Conservation (phyloP, 441 rosid species). For the Gossypium aridum region DNA sequence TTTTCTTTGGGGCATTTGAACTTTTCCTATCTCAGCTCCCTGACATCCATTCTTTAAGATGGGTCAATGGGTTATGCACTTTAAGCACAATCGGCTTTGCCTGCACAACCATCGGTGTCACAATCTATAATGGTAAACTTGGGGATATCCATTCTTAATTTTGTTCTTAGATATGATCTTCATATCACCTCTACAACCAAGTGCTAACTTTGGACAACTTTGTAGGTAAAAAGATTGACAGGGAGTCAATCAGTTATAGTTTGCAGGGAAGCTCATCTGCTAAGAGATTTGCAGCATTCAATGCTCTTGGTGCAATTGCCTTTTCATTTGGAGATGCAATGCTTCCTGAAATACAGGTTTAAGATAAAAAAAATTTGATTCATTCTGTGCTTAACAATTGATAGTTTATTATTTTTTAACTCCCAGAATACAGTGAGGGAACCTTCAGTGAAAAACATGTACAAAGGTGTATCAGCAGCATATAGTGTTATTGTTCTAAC, state of each 20-base stretch:
- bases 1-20: slow-evolving; percentile 41
- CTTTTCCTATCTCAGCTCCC: slow-evolving; percentile 49
- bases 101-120: slow-evolving; percentile 40
- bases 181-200: not conserved
- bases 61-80: slow-evolving; percentile 43
- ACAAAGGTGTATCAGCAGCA: slow-evolving; percentile 47
- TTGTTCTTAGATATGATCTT: not conserved
- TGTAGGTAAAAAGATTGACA: slow-evolving; percentile 33
- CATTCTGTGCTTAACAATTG: not conserved
- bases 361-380: not conserved
- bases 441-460: slow-evolving; percentile 40
- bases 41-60: slow-evolving; percentile 44
- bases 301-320: slow-evolving; percentile 47
- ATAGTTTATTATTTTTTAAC: too few species aligned
- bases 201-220: not conserved
- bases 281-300: slow-evolving; percentile 41
- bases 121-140: slow-evolving; percentile 33
- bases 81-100: slow-evolving; percentile 46
- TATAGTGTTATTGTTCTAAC: slow-evolving; percentile 29
- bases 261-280: slow-evolving; percentile 37
- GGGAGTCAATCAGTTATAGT: slow-evolving; percentile 31
- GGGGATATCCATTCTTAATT: not conserved
- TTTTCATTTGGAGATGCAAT: slow-evolving; percentile 54
- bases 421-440: slow-evolving; percentile 33
- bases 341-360: slow-evolving; percentile 60